Evolutionary conservation across 305 asterid species (phyloP).

Genomic region (Fraxinus platypoda): DNA sequence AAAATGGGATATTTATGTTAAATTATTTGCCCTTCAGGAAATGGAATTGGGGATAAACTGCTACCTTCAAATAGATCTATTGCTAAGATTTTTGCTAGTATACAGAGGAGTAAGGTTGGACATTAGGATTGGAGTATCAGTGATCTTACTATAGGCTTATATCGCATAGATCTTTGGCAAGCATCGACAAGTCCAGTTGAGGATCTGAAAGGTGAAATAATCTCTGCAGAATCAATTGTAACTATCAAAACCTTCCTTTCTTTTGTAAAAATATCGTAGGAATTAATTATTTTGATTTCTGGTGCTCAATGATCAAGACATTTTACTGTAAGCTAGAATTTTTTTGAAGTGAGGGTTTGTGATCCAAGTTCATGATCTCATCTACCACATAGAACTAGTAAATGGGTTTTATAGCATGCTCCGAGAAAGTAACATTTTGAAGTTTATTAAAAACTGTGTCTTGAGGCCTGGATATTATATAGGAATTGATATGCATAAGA

Average conservation of each 20-base stretch:
- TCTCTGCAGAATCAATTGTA: constrained; percentile 32
- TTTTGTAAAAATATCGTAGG: not conserved
- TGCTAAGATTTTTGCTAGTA: constrained; percentile 43
- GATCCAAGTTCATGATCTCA: constrained; percentile 74
- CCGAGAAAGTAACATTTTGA: constrained; percentile 66
- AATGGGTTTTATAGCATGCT: constrained; percentile 90
- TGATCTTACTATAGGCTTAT: constrained; percentile 51
- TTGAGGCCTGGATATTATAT: constrained; percentile 91
- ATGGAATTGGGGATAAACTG: constrained; percentile 30
- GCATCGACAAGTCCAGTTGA: constrained; percentile 37
- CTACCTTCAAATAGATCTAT: constrained; percentile 42
- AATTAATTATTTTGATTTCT: not conserved
- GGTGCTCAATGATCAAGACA: not conserved
- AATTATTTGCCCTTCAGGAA: constrained; percentile 24
- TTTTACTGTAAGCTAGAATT: constrained; percentile 1
- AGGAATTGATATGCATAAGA: constrained; percentile 68
- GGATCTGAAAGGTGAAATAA: constrained; percentile 23
- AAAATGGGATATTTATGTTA: not conserved
- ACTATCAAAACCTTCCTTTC: not conserved
- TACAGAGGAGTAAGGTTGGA: constrained; percentile 49
- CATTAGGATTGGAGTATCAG: constrained; percentile 53
- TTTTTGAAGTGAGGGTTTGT: constrained; percentile 14
- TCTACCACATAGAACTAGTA: constrained; percentile 82
- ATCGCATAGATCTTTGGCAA: constrained; percentile 46
- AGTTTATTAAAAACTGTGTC: constrained; percentile 62